phyloP scores from a whole-genome alignment of 768 basidiomycete species.

The Amanita phalloides region DNA sequence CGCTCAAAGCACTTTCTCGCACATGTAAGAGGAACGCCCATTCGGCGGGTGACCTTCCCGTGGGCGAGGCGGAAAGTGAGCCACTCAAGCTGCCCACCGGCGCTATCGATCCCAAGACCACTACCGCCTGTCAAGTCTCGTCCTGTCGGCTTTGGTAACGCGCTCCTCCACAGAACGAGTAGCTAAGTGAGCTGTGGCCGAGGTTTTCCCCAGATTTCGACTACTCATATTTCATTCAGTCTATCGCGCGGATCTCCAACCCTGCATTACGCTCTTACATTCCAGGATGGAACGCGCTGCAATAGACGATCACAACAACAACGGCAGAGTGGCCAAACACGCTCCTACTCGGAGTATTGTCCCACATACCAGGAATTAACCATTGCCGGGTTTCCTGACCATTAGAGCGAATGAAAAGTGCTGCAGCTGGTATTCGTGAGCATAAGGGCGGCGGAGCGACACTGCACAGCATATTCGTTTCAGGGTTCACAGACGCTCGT shows the following conservation, averaged over 20 bases:
- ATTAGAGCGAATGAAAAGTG: constrained; percentile 8
- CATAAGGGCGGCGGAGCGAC: background rate
- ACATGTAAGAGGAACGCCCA: constrained; percentile 91
- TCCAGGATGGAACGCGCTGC: constrained; percentile 48
- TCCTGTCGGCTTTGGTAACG: constrained; percentile 86
- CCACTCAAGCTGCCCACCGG: background rate
- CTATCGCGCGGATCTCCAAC: constrained; percentile 24
- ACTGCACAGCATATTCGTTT: background rate
- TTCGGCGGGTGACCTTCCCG: constrained; percentile 60
- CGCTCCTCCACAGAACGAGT: constrained; percentile 94
- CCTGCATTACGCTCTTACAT: constrained; percentile 38
- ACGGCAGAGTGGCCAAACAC: background rate
- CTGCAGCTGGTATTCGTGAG: too few species aligned
- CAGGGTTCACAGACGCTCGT: constrained; percentile 20
- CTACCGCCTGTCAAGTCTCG: constrained; percentile 43
- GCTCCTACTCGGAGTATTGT: constrained; percentile 3
- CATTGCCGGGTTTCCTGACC: background rate
- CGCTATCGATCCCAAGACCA: background rate
- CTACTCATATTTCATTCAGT: constrained; percentile 11
- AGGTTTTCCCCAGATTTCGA: too few species aligned
- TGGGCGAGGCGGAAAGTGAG: constrained; percentile 27
- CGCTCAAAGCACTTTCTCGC: constrained; percentile 81
- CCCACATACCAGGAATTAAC: background rate
- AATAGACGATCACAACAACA: constrained; percentile 21
- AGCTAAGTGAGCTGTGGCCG: constrained; percentile 89